phyloP scores from a whole-genome alignment of 805 yeast species.

The Yarrowia porcina region DNA sequence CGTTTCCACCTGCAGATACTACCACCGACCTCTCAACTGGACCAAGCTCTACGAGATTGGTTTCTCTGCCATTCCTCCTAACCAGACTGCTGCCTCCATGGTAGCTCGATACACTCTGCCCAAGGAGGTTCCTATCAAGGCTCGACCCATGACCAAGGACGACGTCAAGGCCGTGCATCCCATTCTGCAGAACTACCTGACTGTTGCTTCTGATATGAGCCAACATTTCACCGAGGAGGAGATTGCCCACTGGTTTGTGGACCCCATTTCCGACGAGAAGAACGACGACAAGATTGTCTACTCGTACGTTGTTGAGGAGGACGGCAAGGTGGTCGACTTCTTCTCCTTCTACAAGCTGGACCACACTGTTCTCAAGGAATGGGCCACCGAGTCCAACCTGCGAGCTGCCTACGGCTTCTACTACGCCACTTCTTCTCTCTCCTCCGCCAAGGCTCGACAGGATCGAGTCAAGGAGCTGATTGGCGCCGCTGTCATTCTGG shows the following conservation, averaged over 20 bases:
- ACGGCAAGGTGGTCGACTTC: constrained; percentile 71
- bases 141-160: constrained; percentile 52
- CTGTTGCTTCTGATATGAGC: constrained; percentile 61
- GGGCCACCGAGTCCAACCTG: constrained; percentile 59
- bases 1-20: constrained; percentile 78
- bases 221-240: constrained; percentile 70
- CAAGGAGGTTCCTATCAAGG: constrained; percentile 45
- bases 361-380: constrained; percentile 63
- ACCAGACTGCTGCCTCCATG: constrained; percentile 64
- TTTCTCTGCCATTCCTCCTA: constrained; percentile 73
- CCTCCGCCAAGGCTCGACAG: constrained; percentile 39
- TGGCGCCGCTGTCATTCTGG: constrained; percentile 70
- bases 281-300: constrained; percentile 57
- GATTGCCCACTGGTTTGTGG: constrained; percentile 73
- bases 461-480: constrained; percentile 60
- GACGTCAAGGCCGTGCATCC: constrained; percentile 66
- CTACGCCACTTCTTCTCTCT: constrained; percentile 72
- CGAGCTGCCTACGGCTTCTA: constrained; percentile 88
- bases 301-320: constrained; percentile 66
- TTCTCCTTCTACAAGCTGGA: constrained; percentile 87
- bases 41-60: constrained; percentile 83
- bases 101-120: constrained; percentile 60
- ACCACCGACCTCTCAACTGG: constrained; percentile 95
- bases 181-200: constrained; percentile 60
- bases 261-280: constrained; percentile 43